phyloP scores from a whole-genome alignment of 2,329 filamentous ascomycete species.

The Fusarium robinianum region DNA sequence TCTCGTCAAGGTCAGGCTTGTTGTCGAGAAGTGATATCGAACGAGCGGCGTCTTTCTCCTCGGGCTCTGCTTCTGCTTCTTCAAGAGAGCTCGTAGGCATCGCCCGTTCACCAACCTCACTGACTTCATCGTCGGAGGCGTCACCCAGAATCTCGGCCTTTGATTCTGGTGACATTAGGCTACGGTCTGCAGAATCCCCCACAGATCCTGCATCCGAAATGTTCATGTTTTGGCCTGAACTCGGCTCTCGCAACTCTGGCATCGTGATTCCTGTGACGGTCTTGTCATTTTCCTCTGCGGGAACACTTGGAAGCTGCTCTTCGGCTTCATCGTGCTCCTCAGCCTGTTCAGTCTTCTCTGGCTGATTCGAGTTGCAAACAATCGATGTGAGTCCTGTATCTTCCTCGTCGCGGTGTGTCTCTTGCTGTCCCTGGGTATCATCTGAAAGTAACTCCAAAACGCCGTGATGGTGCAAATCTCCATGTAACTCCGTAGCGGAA shows the following conservation, averaged over 20 bases:
- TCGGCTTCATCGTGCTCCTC: slow-evolving; percentile 7
- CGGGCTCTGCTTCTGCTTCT: too few species aligned
- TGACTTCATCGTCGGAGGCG: too few species aligned
- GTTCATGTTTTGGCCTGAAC: slow-evolving; percentile 14
- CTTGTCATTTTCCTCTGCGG: slow-evolving; percentile 14
- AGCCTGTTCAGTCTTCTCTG: slow-evolving; percentile 13
- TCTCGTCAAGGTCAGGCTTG: background rate
- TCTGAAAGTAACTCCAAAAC: slow-evolving; percentile 38
- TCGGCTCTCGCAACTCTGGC: slow-evolving; percentile 23
- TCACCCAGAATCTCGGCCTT: slow-evolving; percentile 15
- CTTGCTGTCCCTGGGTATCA: slow-evolving; percentile 32
- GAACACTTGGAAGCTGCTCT: slow-evolving; percentile 1
- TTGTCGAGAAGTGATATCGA: background rate
- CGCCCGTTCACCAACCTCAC: too few species aligned
- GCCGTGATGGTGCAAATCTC: slow-evolving; percentile 32
- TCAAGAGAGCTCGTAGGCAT: too few species aligned
- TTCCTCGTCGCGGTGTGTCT: slow-evolving; percentile 25
- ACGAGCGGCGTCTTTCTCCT: too few species aligned
- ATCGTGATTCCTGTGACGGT: slow-evolving; percentile 30
- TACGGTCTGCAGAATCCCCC: slow-evolving; percentile 4
- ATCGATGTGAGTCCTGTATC: slow-evolving; percentile 31
- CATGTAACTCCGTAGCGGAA: slow-evolving; percentile 33
- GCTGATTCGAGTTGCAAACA: slow-evolving; percentile 18
- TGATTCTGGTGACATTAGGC: slow-evolving; percentile 11
- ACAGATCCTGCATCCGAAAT: slow-evolving; percentile 4